Evolutionary conservation across 2,329 filamentous ascomycete species (phyloP), one percentile per base, ranked within the genome.

Genomic region (Exophiala lecanii-corni): DNA sequence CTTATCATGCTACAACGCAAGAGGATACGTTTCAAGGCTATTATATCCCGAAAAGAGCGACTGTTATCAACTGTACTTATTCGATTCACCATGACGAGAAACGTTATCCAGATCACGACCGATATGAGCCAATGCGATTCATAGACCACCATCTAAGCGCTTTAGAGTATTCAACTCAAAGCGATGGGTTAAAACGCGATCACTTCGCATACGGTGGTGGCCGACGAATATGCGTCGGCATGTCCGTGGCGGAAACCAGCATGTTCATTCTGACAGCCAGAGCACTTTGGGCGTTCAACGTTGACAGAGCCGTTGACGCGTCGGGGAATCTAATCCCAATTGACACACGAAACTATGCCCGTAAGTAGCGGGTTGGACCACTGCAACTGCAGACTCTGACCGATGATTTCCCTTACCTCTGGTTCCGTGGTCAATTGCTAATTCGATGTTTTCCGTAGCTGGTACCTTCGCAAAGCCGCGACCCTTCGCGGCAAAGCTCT

Each of bases 71-170:
- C 6, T 26, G 6, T 26, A 7, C 23, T 26, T 12, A 26, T 64
- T 18, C 72, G 17, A 74, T 77, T 49, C 66, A 74, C 19, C 70
- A 72, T 18, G 73, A 76, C 43, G 68, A 71, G 5, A 57, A 58
- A 3, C 64, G 71, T 31, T 78, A 73, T 53, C 72, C 72, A 2
- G 67, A 71, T 35, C 67, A 70, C 1, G 67, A 72, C 35, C 60
- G 62, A 16, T 78, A 75, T 60, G 69, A 71, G 18, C 75, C 75
- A 4, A 68, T 73, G 21, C 68, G 75, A 36, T 79, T 74, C 73
- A 56, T 73, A 7, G 65, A 75, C 30, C 64, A 71, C 1, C 61
- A 61, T 7, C 65, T 76, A 9, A 70, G 66, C 1, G 50, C 56
- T 5, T 59, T 58, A 4, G 61, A 69, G 32, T 74, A 65, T 41